Evolutionary conservation across 2,329 filamentous ascomycete species (phyloP).

Genomic region (Tolypocladium amazonense): DNA sequence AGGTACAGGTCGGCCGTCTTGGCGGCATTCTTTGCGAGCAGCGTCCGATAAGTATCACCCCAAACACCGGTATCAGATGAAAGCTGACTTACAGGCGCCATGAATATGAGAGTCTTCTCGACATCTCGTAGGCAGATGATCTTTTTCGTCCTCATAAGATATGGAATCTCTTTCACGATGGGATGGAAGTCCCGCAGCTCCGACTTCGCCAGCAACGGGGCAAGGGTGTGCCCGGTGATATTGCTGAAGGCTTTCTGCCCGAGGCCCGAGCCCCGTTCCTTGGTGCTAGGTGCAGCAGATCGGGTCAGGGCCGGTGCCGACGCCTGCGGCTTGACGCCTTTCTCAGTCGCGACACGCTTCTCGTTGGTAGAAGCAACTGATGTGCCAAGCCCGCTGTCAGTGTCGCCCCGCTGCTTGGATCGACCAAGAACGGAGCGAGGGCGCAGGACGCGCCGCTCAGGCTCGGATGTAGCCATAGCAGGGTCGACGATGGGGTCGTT

Average conservation of each 20-base stretch:
- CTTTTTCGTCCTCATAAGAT: conserved; percentile 70
- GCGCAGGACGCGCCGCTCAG: conserved; percentile 39
- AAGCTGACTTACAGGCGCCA: conserved; percentile 80
- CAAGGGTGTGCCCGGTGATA: conserved; percentile 70
- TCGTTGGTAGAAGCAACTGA: conserved; percentile 58
- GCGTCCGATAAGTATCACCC: conserved; percentile 59
- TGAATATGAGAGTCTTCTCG: conserved; percentile 84
- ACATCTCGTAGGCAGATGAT: conserved; percentile 88
- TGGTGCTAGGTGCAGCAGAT: conserved; percentile 39
- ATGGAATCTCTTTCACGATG: conserved; percentile 67
- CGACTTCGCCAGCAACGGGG: conserved; percentile 64
- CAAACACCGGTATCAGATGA: conserved; percentile 44
- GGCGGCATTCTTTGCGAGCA: conserved; percentile 66
- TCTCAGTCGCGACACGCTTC: conserved; percentile 33
- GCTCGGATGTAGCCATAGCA: conserved; percentile 30
- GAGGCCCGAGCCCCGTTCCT: conserved; percentile 47
- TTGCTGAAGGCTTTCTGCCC: conserved; percentile 61
- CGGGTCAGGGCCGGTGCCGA: conserved; percentile 49
- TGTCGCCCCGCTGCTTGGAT: conserved; percentile 53
- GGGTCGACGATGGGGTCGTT: conserved; percentile 42
- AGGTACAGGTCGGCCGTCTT: conserved; percentile 63
- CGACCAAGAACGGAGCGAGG: conserved; percentile 41
- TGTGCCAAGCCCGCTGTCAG: conserved; percentile 81
- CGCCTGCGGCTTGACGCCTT: conserved; percentile 20
- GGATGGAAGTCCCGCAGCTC: conserved; percentile 70